Conservation (phyloP, 768 basidiomycete genomes). For the Mycena alexandri region DNA sequence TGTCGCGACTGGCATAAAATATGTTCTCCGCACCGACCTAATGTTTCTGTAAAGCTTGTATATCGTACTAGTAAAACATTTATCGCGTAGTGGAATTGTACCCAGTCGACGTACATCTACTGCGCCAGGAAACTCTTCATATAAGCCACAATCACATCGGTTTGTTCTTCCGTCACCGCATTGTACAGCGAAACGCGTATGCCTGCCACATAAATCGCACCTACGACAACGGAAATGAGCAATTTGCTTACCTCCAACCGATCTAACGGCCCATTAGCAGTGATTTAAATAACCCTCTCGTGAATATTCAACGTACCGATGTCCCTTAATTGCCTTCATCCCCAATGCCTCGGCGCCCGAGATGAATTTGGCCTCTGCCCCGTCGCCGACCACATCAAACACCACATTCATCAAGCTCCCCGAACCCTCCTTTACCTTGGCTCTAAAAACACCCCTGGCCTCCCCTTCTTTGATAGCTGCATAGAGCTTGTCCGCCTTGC, state of each 20-base stretch:
- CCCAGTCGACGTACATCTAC: background rate
- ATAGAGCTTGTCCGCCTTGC: constrained; percentile 87
- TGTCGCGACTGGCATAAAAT: constrained; percentile 74
- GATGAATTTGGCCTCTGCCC: constrained; percentile 79
- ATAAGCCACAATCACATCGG: constrained; percentile 70
- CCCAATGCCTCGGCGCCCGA: constrained; percentile 82
- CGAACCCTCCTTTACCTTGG: constrained; percentile 79
- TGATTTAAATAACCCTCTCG: constrained; percentile 1
- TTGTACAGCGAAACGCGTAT: constrained; percentile 92
- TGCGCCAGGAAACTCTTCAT: constrained; percentile 65
- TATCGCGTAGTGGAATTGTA: background rate
- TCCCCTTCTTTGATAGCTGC: constrained; percentile 77
- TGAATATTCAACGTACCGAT: constrained; percentile 71
- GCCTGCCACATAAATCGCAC: constrained; percentile 52
- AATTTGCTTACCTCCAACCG: constrained; percentile 32
- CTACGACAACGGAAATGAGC: background rate
- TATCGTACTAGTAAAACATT: background rate
- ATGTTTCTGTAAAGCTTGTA: constrained; percentile 65
- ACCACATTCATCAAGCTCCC: constrained; percentile 98
- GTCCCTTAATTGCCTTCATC: constrained; percentile 92
- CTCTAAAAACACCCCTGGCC: constrained; percentile 73
- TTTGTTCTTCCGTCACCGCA: constrained; percentile 82
- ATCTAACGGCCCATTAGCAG: constrained; percentile 32
- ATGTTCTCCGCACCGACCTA: constrained; percentile 78
- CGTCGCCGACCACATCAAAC: constrained; percentile 84